A percentile compares a stretch with the other conserved stretches of the same genome.
Conservation (phyloP, 1,284 basidiomycete genomes). For the Crucibulum cyathiforme region DNA sequence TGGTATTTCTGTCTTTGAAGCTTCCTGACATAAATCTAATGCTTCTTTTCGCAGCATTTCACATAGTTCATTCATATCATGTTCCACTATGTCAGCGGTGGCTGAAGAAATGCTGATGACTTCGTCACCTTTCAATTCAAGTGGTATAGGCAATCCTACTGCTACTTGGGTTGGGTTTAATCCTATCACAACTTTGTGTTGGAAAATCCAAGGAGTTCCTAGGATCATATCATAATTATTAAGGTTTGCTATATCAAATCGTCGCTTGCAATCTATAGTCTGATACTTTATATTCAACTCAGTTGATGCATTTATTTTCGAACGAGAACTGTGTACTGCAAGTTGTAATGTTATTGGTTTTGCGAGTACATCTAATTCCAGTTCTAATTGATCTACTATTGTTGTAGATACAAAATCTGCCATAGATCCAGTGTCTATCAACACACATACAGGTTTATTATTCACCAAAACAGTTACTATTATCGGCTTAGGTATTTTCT, state of each 20-base stretch:
- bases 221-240: constrained; percentile 1
- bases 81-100: neutral
- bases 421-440: constrained; percentile 44
- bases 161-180: neutral
- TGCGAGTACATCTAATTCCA: constrained; percentile 15
- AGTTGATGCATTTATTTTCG: neutral
- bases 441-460: constrained; percentile 11
- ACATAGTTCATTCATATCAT: constrained; percentile 3
- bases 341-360: constrained; percentile 23
- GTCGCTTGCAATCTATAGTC: neutral
- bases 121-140: neutral
- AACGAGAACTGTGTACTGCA: neutral
- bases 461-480: neutral
- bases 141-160: neutral
- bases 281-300: neutral
- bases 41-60: constrained; percentile 14
- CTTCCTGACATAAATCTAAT: constrained; percentile 17
- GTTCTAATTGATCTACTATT: constrained; percentile 39
- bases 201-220: neutral
- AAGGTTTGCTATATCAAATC: constrained; percentile 1
- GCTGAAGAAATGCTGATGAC: neutral
- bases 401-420: constrained; percentile 46
- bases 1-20: constrained; percentile 26
- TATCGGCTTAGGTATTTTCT: neutral
- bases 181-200: neutral